These are phyloP conservation scores for Amaranthus palmeri DNA, from an alignment of 148 eudicot species.

Conservation along the genomic window DNA sequence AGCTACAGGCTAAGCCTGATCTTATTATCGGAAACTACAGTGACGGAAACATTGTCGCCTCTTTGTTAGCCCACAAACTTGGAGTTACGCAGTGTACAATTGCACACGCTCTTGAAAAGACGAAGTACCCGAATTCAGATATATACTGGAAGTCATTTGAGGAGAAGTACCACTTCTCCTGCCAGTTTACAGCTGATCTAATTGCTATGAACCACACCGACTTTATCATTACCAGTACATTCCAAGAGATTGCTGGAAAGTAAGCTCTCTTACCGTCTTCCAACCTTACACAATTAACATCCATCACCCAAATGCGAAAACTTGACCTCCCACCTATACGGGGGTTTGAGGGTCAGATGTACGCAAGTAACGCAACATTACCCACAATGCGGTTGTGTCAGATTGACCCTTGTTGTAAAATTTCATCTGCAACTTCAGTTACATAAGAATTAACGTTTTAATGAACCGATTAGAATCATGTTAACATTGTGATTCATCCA, in stretches of 20 bases:
- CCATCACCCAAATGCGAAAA: no score
- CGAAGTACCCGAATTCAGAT: conserved; percentile 94
- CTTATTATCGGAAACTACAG: conserved; percentile 91
- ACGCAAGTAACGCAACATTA: no score
- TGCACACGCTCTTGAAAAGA: conserved; percentile 95
- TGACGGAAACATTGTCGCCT: conserved; percentile 97
- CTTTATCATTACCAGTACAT: conserved; percentile 97
- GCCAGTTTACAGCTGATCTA: conserved; percentile 94
- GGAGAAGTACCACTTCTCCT: conserved; percentile 91
- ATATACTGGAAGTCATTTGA: conserved; percentile 83
- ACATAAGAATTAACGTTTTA: no score
- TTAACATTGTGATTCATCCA: conserved; percentile 8
- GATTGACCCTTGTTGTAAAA: no score
- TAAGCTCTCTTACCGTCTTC: conserved; percentile 19
- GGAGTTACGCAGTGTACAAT: conserved; percentile 98
- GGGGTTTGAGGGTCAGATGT: no score
- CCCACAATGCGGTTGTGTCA: no score
- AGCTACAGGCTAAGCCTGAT: conserved; percentile 89
- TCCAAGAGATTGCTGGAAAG: conserved; percentile 99
- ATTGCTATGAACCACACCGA: conserved; percentile 97
- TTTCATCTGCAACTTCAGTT: no score
- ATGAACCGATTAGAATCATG: no score
- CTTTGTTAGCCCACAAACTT: conserved; percentile 85
- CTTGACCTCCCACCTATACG: no score
- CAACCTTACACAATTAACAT: neutral